Evolutionary conservation across 1,284 basidiomycete species (phyloP).

Genomic region (Naganishia liquefaciens): DNA sequence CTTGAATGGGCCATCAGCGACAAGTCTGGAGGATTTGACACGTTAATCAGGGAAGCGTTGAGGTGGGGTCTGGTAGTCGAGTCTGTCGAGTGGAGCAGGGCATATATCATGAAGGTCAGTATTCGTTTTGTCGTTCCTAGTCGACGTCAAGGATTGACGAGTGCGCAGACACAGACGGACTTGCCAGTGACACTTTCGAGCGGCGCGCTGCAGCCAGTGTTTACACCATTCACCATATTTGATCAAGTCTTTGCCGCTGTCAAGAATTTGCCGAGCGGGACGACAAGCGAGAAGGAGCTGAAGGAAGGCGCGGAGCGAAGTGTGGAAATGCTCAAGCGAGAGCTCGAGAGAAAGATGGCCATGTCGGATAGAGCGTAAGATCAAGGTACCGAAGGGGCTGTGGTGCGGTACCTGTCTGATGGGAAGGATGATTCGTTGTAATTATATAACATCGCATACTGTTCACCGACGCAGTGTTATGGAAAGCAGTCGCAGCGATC

Average conservation of each 20-base stretch:
- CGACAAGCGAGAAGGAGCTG: conserved; percentile 4
- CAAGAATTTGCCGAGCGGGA: conserved; percentile 5
- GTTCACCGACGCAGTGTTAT: neutral
- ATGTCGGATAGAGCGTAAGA: conserved; percentile 10
- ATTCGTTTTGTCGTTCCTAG: too few species aligned
- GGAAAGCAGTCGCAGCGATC: too few species aligned
- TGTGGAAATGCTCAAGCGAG: conserved; percentile 35
- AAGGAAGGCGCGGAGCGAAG: conserved; percentile 35
- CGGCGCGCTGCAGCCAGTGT: conserved; percentile 24
- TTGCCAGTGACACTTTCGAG: conserved; percentile 10
- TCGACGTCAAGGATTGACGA: too few species aligned
- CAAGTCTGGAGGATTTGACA: conserved; percentile 39
- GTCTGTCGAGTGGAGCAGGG: conserved; percentile 71
- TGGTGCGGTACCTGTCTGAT: neutral
- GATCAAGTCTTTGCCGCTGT: conserved; percentile 29
- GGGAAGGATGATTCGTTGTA: neutral
- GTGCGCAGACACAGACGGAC: neutral
- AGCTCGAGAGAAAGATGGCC: conserved; percentile 29
- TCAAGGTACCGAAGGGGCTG: neutral
- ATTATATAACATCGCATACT: neutral
- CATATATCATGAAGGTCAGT: conserved; percentile 69
- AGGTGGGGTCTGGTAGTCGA: conserved; percentile 76
- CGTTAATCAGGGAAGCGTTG: conserved; percentile 52
- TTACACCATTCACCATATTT: conserved; percentile 28
- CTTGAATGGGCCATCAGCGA: conserved; percentile 57